These are phyloP conservation scores for Laetiporus sulphureus DNA, from an alignment of 1,284 basidiomycete genomes.

Conservation along the genomic window DNA sequence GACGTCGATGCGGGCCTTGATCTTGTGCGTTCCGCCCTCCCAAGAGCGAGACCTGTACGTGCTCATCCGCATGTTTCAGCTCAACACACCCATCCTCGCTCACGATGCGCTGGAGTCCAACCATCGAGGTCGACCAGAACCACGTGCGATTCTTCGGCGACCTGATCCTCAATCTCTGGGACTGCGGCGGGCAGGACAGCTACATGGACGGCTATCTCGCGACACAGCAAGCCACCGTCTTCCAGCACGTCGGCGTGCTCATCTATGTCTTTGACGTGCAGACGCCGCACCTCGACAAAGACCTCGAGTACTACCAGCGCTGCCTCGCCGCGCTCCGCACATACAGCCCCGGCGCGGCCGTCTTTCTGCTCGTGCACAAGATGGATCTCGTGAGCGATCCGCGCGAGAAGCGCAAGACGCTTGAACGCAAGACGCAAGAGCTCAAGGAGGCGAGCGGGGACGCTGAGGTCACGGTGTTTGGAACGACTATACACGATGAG, in stretches of 20 bases:
- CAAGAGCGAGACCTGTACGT: neutral
- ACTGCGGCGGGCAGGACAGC: constrained; percentile 96
- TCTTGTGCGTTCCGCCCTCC: constrained; percentile 69
- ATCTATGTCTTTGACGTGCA: constrained; percentile 98
- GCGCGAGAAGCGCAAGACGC: constrained; percentile 44
- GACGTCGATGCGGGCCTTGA: constrained; percentile 98
- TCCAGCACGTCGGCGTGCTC: constrained; percentile 92
- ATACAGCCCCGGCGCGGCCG: constrained; percentile 73
- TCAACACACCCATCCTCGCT: constrained; percentile 92
- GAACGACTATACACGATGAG: constrained; percentile 98
- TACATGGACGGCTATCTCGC: constrained; percentile 97
- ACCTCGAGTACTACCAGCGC: constrained; percentile 83
- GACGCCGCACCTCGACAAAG: constrained; percentile 64
- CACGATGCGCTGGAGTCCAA: constrained; percentile 89
- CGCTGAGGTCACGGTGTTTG: constrained; percentile 63
- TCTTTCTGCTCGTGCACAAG: constrained; percentile 94
- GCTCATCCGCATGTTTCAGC: constrained; percentile 33
- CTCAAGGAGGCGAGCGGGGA: constrained; percentile 60
- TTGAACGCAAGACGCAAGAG: constrained; percentile 66
- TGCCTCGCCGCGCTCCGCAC: constrained; percentile 77
- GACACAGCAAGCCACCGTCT: constrained; percentile 86
- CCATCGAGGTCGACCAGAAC: constrained; percentile 97
- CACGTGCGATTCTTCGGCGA: constrained; percentile 96
- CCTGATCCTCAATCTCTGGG: constrained; percentile 93
- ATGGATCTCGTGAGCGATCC: constrained; percentile 82